These are phyloP conservation scores for Mucor velutinosus DNA, from an alignment of 371 early-diverging fungal genomes.

Conservation along the genomic window DNA sequence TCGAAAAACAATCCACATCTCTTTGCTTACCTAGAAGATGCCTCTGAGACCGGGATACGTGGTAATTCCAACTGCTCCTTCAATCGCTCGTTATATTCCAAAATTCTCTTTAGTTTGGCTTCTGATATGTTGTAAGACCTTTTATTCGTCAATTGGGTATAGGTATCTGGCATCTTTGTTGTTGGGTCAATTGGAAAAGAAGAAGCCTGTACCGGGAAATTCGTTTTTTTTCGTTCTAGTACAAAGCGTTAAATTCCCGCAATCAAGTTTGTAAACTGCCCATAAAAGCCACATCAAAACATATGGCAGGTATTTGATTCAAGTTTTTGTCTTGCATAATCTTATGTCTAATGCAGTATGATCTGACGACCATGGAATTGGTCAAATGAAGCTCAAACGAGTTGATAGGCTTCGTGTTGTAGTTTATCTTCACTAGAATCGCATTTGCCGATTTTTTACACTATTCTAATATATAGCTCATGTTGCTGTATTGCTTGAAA, in stretches of 20 bases:
- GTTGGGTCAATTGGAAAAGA: neutral
- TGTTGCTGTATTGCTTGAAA: no score
- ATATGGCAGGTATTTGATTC: neutral
- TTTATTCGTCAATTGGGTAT: slow-evolving; percentile 27
- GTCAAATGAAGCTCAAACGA: no score
- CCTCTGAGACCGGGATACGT: slow-evolving; percentile 79
- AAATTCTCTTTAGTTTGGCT: slow-evolving; percentile 68
- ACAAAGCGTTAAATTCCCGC: neutral
- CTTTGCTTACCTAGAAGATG: slow-evolving; percentile 35
- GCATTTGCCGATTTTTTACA: no score
- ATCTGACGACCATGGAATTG: no score
- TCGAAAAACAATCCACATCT: neutral
- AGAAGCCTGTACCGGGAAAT: neutral
- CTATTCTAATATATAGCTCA: no score
- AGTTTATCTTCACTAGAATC: no score
- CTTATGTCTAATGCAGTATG: no score
- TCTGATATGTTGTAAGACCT: slow-evolving; percentile 53
- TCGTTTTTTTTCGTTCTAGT: neutral
- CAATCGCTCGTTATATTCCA: slow-evolving; percentile 76
- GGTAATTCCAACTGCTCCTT: slow-evolving; percentile 77
- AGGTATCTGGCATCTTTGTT: slow-evolving; percentile 17
- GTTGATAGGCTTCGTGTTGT: no score
- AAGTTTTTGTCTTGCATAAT: neutral
- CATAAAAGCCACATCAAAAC: neutral
- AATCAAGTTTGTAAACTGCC: neutral